Base-by-base conservation (phyloP, 108 stramenopile genomes). In the Pseudonitzschia pungens region DNA sequence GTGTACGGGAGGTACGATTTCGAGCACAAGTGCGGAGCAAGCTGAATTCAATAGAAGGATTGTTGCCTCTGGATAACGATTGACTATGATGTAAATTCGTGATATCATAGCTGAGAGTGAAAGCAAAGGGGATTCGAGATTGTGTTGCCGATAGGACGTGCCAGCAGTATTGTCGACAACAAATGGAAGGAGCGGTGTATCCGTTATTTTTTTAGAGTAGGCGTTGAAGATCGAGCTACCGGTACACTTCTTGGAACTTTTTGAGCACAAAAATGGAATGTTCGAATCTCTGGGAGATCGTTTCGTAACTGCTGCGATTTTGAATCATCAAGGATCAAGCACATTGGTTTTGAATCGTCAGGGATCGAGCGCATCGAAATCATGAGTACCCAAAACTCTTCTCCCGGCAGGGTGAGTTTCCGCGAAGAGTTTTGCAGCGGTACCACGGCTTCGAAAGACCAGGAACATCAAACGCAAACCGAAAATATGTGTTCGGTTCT, bases 401-500 rank as follows among this genome's bases (percentile, higher is more conserved):
- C 54, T 26, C 26, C 54, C 22, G 54, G n/a, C 21, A 55, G 26
- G 24, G 54, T 12, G 20, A 55, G 10, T 55, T 22, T 22, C 10
- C 2, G 10, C 2, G 54, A 55, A 21, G 54, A 55, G 2, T 24
- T 55, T 55, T 55, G 2, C 26, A 55, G 22, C 54, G 26, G 9
- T 10, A 55, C 22, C 26, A 55, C 6, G 2, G 26, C 54, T 24
- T 24, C 54, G 54, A 22, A 26, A 11, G 3, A 11, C 14, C 45
- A 48, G 45, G 18, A 48, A 18, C 45, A 18, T 18, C 1, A 48
- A 2, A 48, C 18, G 45, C 6, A 24, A 55, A 11, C 4, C 22
- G 20, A 55, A 3, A 55, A 24, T 24, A 55, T 55, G 54, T 55
- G 54, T 24, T 55, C 90, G 0, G 85, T 94, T 27, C 78, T 94